Evolutionary conservation across 2,329 filamentous ascomycete species (phyloP).

Genomic region (Alternaria burnsii): DNA sequence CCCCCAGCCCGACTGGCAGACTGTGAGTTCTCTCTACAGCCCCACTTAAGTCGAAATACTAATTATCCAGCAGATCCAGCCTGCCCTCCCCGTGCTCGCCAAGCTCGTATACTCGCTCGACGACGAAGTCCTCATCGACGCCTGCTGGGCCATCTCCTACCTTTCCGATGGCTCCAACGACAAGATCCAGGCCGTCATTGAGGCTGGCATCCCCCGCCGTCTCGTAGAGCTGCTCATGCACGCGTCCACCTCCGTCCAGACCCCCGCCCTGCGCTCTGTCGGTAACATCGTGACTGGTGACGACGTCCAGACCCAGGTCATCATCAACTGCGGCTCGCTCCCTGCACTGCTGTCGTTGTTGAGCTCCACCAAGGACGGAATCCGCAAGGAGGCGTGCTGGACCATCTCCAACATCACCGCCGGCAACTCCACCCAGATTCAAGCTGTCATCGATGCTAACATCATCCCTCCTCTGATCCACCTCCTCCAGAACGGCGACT

Average conservation of each 20-base stretch:
- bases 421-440: slow-evolving; percentile 97
- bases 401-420: slow-evolving; percentile 99
- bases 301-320: slow-evolving; percentile 98
- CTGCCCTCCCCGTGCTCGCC: slow-evolving; percentile 90
- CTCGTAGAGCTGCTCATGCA: slow-evolving; percentile 98
- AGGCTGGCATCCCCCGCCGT: slow-evolving; percentile 94
- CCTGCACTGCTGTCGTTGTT: slow-evolving; percentile 91
- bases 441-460: slow-evolving; percentile 94
- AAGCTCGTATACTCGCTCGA: slow-evolving; percentile 99
- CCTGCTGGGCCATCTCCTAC: slow-evolving; percentile 99
- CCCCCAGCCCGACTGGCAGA: slow-evolving; percentile 96
- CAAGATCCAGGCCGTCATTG: slow-evolving; percentile 99
- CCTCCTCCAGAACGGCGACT: slow-evolving; percentile 92
- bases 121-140: slow-evolving; percentile 97
- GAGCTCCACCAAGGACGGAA: slow-evolving; percentile 97
- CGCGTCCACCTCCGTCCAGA: slow-evolving; percentile 97
- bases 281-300: slow-evolving; percentile 99
- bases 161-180: slow-evolving; percentile 98
- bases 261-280: slow-evolving; percentile 93
- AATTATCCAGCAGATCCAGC: slow-evolving; percentile 74
- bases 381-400: slow-evolving; percentile 99
- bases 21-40: slow-evolving; percentile 66
- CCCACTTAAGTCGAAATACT: slow-evolving; percentile 2
- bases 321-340: slow-evolving; percentile 97
- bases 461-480: slow-evolving; percentile 97